A percentile compares a stretch with the other conserved stretches of the same genome.
Evolutionary conservation across 78 protist genomes (phyloP).

Genomic region (Emiliania huxleyi): DNA sequence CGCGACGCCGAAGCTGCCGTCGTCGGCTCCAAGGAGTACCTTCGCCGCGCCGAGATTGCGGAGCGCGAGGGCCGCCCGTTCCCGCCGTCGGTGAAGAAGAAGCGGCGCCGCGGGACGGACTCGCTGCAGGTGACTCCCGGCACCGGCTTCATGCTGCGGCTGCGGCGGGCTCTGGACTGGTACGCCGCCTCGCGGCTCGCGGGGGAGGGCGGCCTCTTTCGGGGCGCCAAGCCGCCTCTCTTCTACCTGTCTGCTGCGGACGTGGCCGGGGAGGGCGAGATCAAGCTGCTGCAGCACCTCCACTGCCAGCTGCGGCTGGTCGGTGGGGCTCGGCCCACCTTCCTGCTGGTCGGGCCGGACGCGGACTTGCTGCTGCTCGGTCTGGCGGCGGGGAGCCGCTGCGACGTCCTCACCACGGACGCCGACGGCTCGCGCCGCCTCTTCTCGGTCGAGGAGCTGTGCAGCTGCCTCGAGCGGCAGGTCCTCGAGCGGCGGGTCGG

Average conservation of each 20-base stretch:
- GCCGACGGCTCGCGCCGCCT: too few species aligned
- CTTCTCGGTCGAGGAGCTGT: too few species aligned
- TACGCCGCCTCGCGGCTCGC: background rate
- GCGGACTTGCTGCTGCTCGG: background rate
- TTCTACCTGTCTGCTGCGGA: background rate
- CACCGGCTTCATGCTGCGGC: background rate
- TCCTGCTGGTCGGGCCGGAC: background rate
- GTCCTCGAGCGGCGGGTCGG: too few species aligned
- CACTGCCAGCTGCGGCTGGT: background rate
- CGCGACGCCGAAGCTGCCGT: background rate
- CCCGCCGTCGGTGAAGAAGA: background rate
- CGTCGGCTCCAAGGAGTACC: background rate
- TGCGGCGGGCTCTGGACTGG: background rate
- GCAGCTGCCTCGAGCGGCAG: too few species aligned
- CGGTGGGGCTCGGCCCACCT: background rate
- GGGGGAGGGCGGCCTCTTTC: background rate
- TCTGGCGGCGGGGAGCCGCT: background rate
- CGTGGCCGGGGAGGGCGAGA: background rate
- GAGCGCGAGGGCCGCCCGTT: background rate
- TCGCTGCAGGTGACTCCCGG: background rate
- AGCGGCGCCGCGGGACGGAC: background rate
- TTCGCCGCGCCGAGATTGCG: background rate
- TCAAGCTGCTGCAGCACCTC: background rate
- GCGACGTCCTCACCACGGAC: background rate
- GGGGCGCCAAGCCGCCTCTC: background rate